These are phyloP conservation scores for Phytopythium ostracodes DNA, from an alignment of 352 stramenopile genomes.

Conservation along the genomic window DNA sequence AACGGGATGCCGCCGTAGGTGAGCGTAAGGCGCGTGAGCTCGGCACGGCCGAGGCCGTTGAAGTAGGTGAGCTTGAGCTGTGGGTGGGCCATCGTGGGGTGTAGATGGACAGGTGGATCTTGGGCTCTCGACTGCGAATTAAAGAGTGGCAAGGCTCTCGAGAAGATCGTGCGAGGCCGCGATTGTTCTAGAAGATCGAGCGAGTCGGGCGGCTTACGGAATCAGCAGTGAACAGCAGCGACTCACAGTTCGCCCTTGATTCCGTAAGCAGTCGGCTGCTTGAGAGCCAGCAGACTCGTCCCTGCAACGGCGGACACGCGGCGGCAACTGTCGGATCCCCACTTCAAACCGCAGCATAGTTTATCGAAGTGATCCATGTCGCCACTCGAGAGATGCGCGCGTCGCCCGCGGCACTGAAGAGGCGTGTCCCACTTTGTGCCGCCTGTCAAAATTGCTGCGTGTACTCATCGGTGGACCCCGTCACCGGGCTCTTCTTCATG, in stretches of 20 bases:
- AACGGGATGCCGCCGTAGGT: conserved; percentile 34
- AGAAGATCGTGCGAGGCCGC: neutral
- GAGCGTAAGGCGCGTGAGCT: conserved; percentile 48
- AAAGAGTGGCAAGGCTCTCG: neutral
- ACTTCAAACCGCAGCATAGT: neutral
- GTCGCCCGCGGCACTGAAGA: neutral
- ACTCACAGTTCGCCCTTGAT: no score
- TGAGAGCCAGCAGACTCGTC: neutral
- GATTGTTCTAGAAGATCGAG: conserved; percentile 4
- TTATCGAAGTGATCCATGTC: neutral
- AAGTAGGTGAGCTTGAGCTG: conserved; percentile 68
- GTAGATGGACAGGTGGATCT: neutral
- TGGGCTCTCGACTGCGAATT: neutral
- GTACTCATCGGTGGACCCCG: no score
- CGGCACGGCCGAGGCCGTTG: conserved; percentile 31
- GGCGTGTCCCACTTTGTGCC: neutral
- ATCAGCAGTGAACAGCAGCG: no score
- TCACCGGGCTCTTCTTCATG: no score
- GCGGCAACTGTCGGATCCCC: neutral
- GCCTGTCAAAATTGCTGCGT: no score
- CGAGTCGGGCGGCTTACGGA: neutral
- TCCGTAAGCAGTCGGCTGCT: no score
- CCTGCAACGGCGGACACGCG: neutral
- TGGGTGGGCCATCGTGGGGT: conserved; percentile 14
- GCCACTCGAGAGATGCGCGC: neutral